phyloP scores from a whole-genome alignment of 2,329 filamentous ascomycete species.

The Fusarium nodosum region DNA sequence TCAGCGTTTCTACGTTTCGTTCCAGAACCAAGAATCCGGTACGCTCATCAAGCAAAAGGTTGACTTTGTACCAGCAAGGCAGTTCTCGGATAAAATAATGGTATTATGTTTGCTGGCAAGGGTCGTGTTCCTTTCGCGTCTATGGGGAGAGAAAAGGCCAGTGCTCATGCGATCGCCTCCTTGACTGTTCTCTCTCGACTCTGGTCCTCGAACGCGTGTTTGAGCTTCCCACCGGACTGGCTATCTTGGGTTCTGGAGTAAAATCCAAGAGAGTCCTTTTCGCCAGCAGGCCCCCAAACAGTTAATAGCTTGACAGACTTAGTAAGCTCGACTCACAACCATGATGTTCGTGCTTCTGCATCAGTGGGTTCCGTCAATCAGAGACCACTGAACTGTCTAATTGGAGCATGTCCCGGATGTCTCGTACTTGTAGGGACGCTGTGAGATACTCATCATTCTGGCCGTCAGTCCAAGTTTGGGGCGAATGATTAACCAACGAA shows the following conservation, averaged over 20 bases:
- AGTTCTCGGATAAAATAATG: constrained; percentile 18
- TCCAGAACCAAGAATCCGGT: constrained; percentile 2
- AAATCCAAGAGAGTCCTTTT: not conserved
- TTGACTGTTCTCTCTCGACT: not conserved
- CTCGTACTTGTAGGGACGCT: not conserved
- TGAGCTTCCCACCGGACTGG: not conserved
- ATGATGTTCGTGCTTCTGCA: not conserved
- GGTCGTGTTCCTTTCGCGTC: not conserved
- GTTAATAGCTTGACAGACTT: not conserved
- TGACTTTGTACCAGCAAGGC: constrained; percentile 28
- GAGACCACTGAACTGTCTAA: not conserved
- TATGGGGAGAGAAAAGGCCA: constrained; percentile 3
- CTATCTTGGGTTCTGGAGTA: not conserved
- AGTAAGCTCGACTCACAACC: no score
- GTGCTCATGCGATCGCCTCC: not conserved
- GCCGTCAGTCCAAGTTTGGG: not conserved
- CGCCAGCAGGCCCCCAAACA: no score
- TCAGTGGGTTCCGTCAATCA: not conserved
- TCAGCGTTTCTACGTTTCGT: constrained; percentile 2
- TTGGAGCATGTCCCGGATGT: not conserved
- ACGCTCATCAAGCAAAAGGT: constrained; percentile 37
- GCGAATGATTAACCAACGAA: not conserved
- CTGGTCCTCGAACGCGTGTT: not conserved
- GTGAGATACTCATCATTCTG: not conserved
- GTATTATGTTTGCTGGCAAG: constrained; percentile 8